Percentiles rank a stretch among this genome's conserved stretches.
These are phyloP conservation scores for Lactuca saligna DNA, from an alignment of 129 eudicot species.

Conservation along the genomic window DNA sequence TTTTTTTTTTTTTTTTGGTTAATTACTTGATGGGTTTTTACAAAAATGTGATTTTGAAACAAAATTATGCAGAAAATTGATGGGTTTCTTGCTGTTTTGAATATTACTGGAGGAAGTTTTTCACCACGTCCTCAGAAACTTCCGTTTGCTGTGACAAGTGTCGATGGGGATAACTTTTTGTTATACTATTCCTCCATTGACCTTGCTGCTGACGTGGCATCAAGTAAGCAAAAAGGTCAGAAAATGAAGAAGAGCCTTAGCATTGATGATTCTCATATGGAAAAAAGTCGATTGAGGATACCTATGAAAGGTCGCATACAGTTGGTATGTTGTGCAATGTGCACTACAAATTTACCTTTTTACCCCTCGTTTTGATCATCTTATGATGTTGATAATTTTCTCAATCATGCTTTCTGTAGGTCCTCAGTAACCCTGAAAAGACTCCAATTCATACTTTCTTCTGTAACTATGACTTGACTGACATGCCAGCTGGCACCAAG, in stretches of 20 bases:
- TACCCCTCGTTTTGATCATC: neutral
- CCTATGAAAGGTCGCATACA: slow-evolving; percentile 96
- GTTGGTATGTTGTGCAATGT: slow-evolving; percentile 50
- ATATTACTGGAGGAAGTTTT: slow-evolving; percentile 83
- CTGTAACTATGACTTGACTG: slow-evolving; percentile 91
- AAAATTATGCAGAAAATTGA: slow-evolving; percentile 75
- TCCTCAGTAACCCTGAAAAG: slow-evolving; percentile 93
- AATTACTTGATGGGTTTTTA: slow-evolving; percentile 4
- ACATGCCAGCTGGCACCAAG: slow-evolving; percentile 99
- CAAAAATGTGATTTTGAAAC: slow-evolving; percentile 4
- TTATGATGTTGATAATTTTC: neutral
- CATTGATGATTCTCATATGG: slow-evolving; percentile 48
- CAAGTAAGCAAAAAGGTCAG: slow-evolving; percentile 43
- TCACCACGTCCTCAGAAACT: slow-evolving; percentile 94
- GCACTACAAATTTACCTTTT: neutral
- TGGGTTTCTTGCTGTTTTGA: slow-evolving; percentile 95
- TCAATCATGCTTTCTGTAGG: slow-evolving; percentile 44
- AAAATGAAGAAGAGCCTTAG: slow-evolving; percentile 59
- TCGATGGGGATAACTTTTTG: slow-evolving; percentile 83
- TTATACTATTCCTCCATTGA: slow-evolving; percentile 83
- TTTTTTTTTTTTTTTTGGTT: neutral
- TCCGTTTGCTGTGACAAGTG: slow-evolving; percentile 88
- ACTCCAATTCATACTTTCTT: slow-evolving; percentile 95
- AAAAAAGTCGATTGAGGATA: slow-evolving; percentile 63
- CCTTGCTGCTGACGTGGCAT: slow-evolving; percentile 50